These are phyloP conservation scores for Stephania cephalantha DNA, from an alignment of 164 flowering plant species.

Conservation along the genomic window DNA sequence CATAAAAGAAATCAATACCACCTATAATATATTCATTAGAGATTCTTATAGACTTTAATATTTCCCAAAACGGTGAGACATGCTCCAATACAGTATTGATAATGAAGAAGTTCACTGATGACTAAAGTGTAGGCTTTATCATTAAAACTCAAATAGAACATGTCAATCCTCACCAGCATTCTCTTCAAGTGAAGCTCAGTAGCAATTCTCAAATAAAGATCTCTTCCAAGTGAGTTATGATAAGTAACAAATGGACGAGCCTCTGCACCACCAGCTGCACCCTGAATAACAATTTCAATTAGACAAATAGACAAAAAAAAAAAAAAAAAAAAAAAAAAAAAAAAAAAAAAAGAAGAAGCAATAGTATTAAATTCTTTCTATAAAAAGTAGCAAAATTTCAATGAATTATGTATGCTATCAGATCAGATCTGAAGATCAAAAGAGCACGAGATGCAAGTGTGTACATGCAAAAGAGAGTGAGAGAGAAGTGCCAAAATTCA, in stretches of 20 bases:
- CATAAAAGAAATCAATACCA: too few relatives aligned
- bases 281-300: slow-evolving; percentile 46
- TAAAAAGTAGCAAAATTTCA: background rate
- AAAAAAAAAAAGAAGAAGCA: too few relatives aligned
- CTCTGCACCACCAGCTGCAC: slow-evolving; percentile 99
- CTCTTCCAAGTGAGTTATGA: slow-evolving; percentile 90
- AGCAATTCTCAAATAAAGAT: slow-evolving; percentile 89
- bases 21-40: too few relatives aligned
- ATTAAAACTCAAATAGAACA: background rate
- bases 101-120: background rate
- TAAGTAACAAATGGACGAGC: slow-evolving; percentile 93
- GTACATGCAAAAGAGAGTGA: too few relatives aligned
- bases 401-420: too few relatives aligned
- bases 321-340: too few relatives aligned
- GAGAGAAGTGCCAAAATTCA: background rate
- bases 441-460: too few relatives aligned
- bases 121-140: background rate
- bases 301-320: too few relatives aligned
- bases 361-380: background rate
- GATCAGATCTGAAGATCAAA: background rate
- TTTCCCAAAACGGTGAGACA: too few relatives aligned
- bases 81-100: background rate
- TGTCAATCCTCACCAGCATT: slow-evolving; percentile 68
- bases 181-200: slow-evolving; percentile 93
- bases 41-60: too few relatives aligned